Conservation (phyloP, 805 yeast species). For the Nakazawaea holstii region DNA sequence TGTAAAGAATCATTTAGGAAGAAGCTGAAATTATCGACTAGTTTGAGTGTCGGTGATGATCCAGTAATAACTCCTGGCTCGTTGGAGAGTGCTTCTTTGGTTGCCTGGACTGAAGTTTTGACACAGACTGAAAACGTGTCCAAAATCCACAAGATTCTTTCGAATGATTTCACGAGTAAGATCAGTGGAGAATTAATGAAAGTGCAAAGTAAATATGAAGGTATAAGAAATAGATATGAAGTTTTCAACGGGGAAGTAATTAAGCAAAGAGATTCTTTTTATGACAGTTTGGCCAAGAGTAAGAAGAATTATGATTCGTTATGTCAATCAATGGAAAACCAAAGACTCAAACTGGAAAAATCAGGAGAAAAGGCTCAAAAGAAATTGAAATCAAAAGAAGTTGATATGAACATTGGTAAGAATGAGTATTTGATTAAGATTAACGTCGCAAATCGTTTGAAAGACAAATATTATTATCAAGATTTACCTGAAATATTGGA, state of each 20-base stretch:
- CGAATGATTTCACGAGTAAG: constrained; percentile 53
- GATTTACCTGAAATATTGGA: constrained; percentile 90
- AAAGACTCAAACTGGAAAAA: constrained; percentile 70
- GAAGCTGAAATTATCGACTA: constrained; percentile 64
- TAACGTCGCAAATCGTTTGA: constrained; percentile 80
- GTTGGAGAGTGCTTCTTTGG: constrained; percentile 78
- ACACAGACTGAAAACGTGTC: constrained; percentile 79
- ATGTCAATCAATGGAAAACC: constrained; percentile 75
- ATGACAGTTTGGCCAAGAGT: constrained; percentile 53
- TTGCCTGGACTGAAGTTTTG: constrained; percentile 85
- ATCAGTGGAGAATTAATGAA: constrained; percentile 57
- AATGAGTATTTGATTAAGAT: constrained; percentile 77
- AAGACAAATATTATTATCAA: constrained; percentile 89
- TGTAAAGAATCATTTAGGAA: constrained; percentile 67
- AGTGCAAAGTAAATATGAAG: constrained; percentile 47
- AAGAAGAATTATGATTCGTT: constrained; percentile 77
- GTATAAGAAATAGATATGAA: constrained; percentile 49
- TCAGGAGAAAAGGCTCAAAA: constrained; percentile 41
- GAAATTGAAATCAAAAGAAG: constrained; percentile 55
- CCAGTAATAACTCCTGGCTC: constrained; percentile 96
- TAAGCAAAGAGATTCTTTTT: constrained; percentile 40
- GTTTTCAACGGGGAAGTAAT: constrained; percentile 54
- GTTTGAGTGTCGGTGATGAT: constrained; percentile 80
- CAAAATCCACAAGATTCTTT: constrained; percentile 54
- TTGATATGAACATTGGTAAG: constrained; percentile 84